Evolutionary conservation across 1,284 basidiomycete genomes (phyloP).

Genomic region (Rhodotorula sp.): DNA sequence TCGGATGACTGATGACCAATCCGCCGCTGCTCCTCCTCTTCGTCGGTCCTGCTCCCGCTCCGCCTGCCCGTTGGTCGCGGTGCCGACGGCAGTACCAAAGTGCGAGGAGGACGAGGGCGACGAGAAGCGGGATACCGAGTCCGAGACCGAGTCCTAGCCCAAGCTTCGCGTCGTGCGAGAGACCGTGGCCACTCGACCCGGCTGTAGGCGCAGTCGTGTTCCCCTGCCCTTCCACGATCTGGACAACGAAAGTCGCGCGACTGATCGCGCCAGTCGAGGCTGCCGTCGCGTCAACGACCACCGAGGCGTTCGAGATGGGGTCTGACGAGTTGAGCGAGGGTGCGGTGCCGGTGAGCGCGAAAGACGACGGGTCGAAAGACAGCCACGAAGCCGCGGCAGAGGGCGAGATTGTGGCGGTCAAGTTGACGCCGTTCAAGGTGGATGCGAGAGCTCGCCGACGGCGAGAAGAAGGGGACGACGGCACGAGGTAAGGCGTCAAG

Average conservation of each 20-base stretch:
- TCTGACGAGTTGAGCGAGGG: slow-evolving; percentile 19
- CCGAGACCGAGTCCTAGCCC: slow-evolving; percentile 42
- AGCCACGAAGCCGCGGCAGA: slow-evolving; percentile 30
- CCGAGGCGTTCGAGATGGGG: slow-evolving; percentile 17
- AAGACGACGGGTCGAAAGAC: slow-evolving; percentile 20
- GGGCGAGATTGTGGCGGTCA: slow-evolving; percentile 33
- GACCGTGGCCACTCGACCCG: slow-evolving; percentile 10
- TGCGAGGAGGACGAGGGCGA: slow-evolving; percentile 35
- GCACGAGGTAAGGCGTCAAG: slow-evolving; percentile 34
- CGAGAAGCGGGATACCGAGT: slow-evolving; percentile 31
- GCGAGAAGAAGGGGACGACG: background rate
- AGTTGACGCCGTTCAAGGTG: slow-evolving; percentile 9
- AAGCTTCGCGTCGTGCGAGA: slow-evolving; percentile 36
- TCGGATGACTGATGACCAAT: slow-evolving; percentile 3
- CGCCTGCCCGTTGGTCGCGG: background rate
- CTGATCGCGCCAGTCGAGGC: slow-evolving; percentile 7
- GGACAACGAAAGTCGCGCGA: slow-evolving; percentile 25
- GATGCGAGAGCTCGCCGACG: background rate
- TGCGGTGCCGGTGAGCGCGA: slow-evolving; percentile 36
- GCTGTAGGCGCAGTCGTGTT: slow-evolving; percentile 10
- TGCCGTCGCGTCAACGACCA: slow-evolving; percentile 25
- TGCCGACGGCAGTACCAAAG: slow-evolving; percentile 28
- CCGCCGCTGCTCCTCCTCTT: background rate
- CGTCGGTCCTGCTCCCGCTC: too few species aligned
- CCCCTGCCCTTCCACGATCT: slow-evolving; percentile 24